Evolutionary conservation across 805 yeast genomes (phyloP), one percentile per base, ranked within the genome.

Genomic region (Saitoella complicata): DNA sequence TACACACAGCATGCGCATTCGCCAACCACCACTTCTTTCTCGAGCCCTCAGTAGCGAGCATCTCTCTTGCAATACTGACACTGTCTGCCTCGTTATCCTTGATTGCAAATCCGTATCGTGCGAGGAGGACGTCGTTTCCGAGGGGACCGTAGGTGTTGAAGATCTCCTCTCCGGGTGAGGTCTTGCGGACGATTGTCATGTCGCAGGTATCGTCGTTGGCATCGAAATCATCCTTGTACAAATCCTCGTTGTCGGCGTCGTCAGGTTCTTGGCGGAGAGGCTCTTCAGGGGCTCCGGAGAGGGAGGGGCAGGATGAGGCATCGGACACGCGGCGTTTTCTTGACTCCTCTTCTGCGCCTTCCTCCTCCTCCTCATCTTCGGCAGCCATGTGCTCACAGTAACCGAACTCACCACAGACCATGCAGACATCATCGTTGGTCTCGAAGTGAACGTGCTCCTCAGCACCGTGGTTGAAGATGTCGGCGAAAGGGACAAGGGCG

Each of bases 401-500:
- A 7, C 38, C 42, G 13, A n/a, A 12, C 10, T 41, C 38, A 6
- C 55, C 55, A 55, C 80, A 75, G 11, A 55, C 49, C 6, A 53
- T 64, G 54, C 80, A 75, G 2, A 73, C 80, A 31, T 70, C 71
- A 37, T 58, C 70, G 3, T 68, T 49, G 3, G 77, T 64, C 46
- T 75, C 80, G 55, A 85, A 83, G 59, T 77, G 79, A 7, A 78
- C 85, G 33, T 51, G 41, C 52, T 73, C 68, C 49, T 82, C 86
- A 5, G 62, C 55, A 1, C 60, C 75, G 56, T 86, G 95, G 52
- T 87, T 87, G 62, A 86, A 84, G 34, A 88, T 63, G 61, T 87
- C 95, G 0, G 95, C 96, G 10, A 86, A 83, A 0, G 96, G 95
- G 29, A 87, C 94, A 42, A 88, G 63, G 0, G 82, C 84, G 32